Evolutionary conservation across 306 rosid species (phyloP), one percentile per base, ranked within the genome.

Genomic region (Acacia acuminata): DNA sequence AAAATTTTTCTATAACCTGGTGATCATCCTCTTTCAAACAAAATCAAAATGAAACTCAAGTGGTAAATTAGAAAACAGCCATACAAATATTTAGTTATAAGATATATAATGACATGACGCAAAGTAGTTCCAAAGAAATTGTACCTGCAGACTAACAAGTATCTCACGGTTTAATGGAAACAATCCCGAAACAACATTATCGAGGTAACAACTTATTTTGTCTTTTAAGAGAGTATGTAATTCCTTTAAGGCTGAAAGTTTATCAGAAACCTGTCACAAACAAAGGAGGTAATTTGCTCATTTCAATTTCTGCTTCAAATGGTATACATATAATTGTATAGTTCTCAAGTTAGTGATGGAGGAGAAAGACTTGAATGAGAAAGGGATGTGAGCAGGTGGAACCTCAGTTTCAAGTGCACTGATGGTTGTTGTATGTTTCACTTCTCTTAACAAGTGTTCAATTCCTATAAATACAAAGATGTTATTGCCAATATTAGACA

Each of bases 161-260:
- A 44, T 44, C 48, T 44, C 48, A 6, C 42, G 42, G 8, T 38
- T 38, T 38, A 8, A 38, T 38, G 42, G 8, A 6, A 38, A 38
- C 8, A 6, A 5, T 38, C 8, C 42, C 8, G 42, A 5, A 7
- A 38, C 42, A 6, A 6, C 42, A 8, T 5, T 38, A 34, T 3
- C 38, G 38, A 34, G 38, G 38, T 4, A 34, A 0, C 38, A 4
- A 34, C 38, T 4, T 34, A 34, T 4, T 34, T 34, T 70, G 60
- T 8, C 27, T 75, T 43, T 45, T 34, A 34, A 44, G 42, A 93
- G 88, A 44, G 90, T 92, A 90, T 93, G 97, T 89, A 94, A 91
- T 86, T 97, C 94, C 86, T 94, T 91, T 65, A 93, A 84, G 85
- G 94, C 92, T 64, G 94, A 89, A 43, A 93, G 96, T 86, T 91